Evolutionary conservation across 148 eudicot species (phyloP), one percentile per base, ranked within the genome.

Genomic region (Oxyria digyna): DNA sequence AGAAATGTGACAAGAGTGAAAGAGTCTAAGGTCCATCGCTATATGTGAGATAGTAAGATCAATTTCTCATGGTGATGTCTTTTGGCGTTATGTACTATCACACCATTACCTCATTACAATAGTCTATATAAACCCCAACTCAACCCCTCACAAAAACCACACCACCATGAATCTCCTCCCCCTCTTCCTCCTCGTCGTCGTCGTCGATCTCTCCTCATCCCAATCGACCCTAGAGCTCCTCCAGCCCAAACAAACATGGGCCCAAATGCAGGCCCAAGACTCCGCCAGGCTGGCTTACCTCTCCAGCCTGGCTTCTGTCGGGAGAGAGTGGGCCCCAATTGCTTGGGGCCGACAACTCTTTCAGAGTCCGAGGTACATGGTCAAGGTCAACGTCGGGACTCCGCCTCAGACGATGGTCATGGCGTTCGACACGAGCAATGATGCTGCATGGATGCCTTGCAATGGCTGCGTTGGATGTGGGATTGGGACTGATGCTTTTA

Each of bases 391-490:
- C 54, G 81, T 91, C 15, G 97, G 97, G 32, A 89, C 91, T 0
- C 97, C 96, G 4, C 67, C 86, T 3, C 97, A 91, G 71, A 80
- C 76, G 0, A 68, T 91, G 59, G 71, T 89, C 9, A 83, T 91
- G 92, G 97, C 96, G 14, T 35, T 91, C 45, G 97, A 91, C 76
- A 87, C 88, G 2, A 85, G 91, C 77, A 91, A 75, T 72, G 97
- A 91, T 62, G 85, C 82, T 35, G 90, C 96, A 7, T 91, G 90
- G 91, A 74, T 91, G 49, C 97, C 97, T 0, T 91, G 96, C 67
- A 40, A 54, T 18, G 96, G 91, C 10, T 89, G 96, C 45, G 69
- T 82, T 6, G 96, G 96, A 6, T 91, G 97, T 65, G 78, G 93
- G 69, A 74, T 86, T 13, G 72, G 76, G 0, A 54, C 84, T 6